Conservation (phyloP, 805 yeast genomes). For the Wickerhamomyces xylosicus region DNA sequence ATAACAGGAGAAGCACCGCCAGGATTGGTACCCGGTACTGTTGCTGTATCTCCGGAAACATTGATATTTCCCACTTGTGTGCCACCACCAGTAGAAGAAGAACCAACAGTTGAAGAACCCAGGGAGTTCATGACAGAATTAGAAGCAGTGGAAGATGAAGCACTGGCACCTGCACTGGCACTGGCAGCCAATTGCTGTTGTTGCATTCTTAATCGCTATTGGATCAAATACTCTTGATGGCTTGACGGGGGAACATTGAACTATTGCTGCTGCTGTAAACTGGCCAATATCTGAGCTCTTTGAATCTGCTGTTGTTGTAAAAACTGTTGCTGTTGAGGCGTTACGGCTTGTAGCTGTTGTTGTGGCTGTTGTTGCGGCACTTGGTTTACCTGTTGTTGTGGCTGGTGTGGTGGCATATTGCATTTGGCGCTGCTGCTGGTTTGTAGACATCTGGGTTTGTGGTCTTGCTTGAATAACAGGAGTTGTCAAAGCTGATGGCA, state of each 20-base stretch:
- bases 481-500: too few species aligned
- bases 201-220: conserved; percentile 3
- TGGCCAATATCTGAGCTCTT: neutral
- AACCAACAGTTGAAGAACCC: too few species aligned
- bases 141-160: too few species aligned
- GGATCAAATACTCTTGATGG: conserved; percentile 3
- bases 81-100: too few species aligned
- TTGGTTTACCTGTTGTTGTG: conserved; percentile 16
- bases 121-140: too few species aligned
- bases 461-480: neutral
- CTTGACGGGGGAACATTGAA: conserved; percentile 8
- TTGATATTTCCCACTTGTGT: too few species aligned
- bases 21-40: neutral
- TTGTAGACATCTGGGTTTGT: neutral
- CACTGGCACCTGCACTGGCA: too few species aligned
- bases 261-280: conserved; percentile 1
- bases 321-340: conserved; percentile 12
- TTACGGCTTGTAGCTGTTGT: conserved; percentile 13
- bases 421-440: conserved; percentile 1
- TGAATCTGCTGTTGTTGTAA: conserved; percentile 1
- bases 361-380: too few species aligned
- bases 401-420: conserved; percentile 5
- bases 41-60: neutral
- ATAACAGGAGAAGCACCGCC: too few species aligned
- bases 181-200: conserved; percentile 1